phyloP scores from a whole-genome alignment of 2,329 filamentous ascomycete genomes.

The Sodiomyces alkalinus region DNA sequence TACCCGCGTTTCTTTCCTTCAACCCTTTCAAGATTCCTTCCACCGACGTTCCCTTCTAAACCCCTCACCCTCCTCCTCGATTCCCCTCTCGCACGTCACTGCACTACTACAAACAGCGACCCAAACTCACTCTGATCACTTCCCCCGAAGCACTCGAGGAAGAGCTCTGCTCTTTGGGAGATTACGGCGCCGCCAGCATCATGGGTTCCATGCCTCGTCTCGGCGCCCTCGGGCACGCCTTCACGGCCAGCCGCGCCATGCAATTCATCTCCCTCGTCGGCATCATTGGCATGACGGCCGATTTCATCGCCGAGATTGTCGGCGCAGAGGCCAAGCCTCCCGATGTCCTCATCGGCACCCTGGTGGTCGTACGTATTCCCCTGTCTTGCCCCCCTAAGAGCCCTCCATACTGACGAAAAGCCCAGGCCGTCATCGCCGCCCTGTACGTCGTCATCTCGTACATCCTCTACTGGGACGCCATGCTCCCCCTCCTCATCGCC shows the following conservation, averaged over 20 bases:
- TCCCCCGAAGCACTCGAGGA: constrained; percentile 6
- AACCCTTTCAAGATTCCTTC: constrained; percentile 8
- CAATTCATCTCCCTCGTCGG: constrained; percentile 58
- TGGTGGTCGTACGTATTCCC: constrained; percentile 54
- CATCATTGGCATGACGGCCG: constrained; percentile 66
- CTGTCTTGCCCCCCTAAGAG: not conserved
- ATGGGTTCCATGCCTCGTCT: constrained; percentile 36
- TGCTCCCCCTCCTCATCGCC: constrained; percentile 59
- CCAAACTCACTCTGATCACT: constrained; percentile 27
- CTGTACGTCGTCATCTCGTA: constrained; percentile 69
- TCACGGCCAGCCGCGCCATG: constrained; percentile 56
- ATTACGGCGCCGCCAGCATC: constrained; percentile 11
- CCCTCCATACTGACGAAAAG: constrained; percentile 6
- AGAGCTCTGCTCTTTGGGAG: constrained; percentile 1
- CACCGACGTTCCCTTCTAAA: constrained; percentile 6
- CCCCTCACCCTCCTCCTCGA: constrained; percentile 14
- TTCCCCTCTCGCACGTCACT: constrained; percentile 23
- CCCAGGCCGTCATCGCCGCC: constrained; percentile 58
- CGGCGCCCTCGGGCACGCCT: constrained; percentile 64
- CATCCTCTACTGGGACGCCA: constrained; percentile 65
- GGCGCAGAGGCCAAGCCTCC: constrained; percentile 49
- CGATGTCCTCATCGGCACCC: constrained; percentile 58
- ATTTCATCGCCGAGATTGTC: constrained; percentile 69
- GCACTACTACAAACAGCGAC: constrained; percentile 16
- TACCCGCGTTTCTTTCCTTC: no score